A percentile compares a stretch with the other conserved stretches of the same genome.
Conservation (phyloP, 2,329 filamentous ascomycete species). For the Trichoderma sp. region DNA sequence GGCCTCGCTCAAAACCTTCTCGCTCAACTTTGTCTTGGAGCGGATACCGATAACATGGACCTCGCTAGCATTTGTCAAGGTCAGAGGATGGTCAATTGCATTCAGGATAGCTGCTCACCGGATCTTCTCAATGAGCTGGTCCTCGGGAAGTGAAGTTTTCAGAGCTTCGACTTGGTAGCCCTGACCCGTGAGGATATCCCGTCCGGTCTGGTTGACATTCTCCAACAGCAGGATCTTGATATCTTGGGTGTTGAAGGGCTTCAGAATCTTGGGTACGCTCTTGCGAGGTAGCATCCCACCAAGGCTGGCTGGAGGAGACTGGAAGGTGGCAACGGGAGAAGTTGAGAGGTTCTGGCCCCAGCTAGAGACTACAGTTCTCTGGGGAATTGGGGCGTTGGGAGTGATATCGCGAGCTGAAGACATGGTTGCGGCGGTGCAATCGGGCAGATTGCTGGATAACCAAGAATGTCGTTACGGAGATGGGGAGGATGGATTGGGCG, state of each 20-base stretch:
- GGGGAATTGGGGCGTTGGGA: constrained; percentile 33
- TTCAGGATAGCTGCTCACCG: constrained; percentile 51
- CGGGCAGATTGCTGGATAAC: background rate
- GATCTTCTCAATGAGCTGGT: constrained; percentile 95
- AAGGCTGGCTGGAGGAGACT: constrained; percentile 68
- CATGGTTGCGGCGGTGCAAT: constrained; percentile 32
- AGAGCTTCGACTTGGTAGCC: constrained; percentile 94
- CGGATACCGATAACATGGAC: constrained; percentile 97
- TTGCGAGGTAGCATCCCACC: constrained; percentile 40
- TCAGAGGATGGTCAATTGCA: background rate
- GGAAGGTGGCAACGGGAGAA: constrained; percentile 72
- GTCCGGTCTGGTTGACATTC: constrained; percentile 90
- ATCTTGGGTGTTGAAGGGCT: constrained; percentile 92
- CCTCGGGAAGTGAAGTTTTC: constrained; percentile 86
- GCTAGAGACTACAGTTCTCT: constrained; percentile 50
- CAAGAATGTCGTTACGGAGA: background rate
- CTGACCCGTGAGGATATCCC: constrained; percentile 75
- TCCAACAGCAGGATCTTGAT: constrained; percentile 95
- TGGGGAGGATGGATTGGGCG: background rate
- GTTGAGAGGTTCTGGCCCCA: constrained; percentile 61
- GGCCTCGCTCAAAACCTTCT: constrained; percentile 79
- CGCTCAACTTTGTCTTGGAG: constrained; percentile 93
- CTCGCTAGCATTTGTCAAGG: constrained; percentile 54
- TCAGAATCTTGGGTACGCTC: constrained; percentile 68
- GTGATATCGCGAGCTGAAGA: constrained; percentile 47